Percentiles rank a stretch among this genome's conserved stretches.
Conservation (phyloP, 441 rosid species). For the Flueggea neowawraea region DNA sequence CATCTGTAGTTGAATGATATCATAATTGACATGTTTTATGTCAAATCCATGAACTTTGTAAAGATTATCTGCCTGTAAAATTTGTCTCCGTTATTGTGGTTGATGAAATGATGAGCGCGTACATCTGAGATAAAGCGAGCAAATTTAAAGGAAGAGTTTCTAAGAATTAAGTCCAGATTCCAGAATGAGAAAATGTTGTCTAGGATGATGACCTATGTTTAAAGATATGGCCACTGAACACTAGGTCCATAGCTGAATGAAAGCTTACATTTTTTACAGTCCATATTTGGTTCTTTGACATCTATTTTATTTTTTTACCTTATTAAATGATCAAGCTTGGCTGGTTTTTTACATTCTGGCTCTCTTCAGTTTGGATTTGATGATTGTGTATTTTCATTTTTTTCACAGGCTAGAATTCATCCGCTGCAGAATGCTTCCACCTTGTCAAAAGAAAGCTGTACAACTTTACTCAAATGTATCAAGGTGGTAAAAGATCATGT, state of each 20-base stretch:
- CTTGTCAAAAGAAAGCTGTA: slow-evolving; percentile 70
- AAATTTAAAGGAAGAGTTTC: no score
- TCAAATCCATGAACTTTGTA: no score
- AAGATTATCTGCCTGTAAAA: no score
- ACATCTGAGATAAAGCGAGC: no score
- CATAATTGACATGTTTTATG: no score
- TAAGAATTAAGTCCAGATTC: no score
- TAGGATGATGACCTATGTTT: not conserved
- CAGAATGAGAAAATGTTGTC: no score
- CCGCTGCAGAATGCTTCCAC: slow-evolving; percentile 68
- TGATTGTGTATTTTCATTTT: slow-evolving; percentile 1
- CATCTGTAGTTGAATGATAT: no score
- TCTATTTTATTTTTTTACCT: not conserved
- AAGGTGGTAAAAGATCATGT: slow-evolving; percentile 53
- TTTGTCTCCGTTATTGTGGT: no score
- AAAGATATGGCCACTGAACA: not conserved
- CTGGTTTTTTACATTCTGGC: not conserved
- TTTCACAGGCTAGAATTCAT: slow-evolving; percentile 82
- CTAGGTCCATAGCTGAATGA: not conserved
- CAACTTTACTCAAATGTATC: slow-evolving; percentile 62
- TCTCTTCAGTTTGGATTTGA: not conserved
- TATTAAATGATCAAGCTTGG: not conserved
- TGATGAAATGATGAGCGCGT: no score
- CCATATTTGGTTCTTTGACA: not conserved
- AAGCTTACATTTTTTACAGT: not conserved